These are phyloP conservation scores for Pterocarpus santalinus DNA, from an alignment of 306 rosid genomes.

Conservation along the genomic window DNA sequence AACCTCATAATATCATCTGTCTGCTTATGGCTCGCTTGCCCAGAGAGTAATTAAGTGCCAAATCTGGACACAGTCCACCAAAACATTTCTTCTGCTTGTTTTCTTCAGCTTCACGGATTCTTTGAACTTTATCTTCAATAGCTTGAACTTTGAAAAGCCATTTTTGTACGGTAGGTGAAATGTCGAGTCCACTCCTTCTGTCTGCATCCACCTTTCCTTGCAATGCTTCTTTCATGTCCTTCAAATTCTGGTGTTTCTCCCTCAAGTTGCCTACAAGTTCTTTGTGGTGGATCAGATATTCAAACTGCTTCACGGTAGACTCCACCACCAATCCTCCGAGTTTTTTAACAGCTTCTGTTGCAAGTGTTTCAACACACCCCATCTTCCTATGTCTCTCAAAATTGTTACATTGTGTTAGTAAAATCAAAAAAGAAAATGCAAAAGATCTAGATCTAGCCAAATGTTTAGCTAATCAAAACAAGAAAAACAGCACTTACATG, in stretches of 20 bases:
- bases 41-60: neutral
- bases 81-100: conserved; percentile 27
- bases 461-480: too few relatives aligned
- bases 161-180: conserved; percentile 17
- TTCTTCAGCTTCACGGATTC: neutral
- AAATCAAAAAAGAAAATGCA: too few relatives aligned
- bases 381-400: neutral
- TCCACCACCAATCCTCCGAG: conserved; percentile 8
- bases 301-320: neutral
- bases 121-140: neutral
- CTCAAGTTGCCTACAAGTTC: neutral
- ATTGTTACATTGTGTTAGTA: too few relatives aligned
- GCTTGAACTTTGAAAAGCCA: conserved; percentile 28
- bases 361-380: neutral
- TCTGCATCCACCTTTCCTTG: conserved; percentile 30
- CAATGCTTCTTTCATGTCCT: conserved; percentile 8
- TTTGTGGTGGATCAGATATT: neutral
- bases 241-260: neutral
- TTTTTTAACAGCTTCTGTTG: neutral
- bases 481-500: too few relatives aligned
- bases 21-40: conserved; percentile 28
- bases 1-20: neutral
- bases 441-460: too few relatives aligned
- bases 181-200: conserved; percentile 20
- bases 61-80: conserved; percentile 27